Percentiles rank a stretch among this genome's conserved stretches.
Conservation (phyloP, 768 basidiomycete genomes). For the Cystofilobasidium capitatum region DNA sequence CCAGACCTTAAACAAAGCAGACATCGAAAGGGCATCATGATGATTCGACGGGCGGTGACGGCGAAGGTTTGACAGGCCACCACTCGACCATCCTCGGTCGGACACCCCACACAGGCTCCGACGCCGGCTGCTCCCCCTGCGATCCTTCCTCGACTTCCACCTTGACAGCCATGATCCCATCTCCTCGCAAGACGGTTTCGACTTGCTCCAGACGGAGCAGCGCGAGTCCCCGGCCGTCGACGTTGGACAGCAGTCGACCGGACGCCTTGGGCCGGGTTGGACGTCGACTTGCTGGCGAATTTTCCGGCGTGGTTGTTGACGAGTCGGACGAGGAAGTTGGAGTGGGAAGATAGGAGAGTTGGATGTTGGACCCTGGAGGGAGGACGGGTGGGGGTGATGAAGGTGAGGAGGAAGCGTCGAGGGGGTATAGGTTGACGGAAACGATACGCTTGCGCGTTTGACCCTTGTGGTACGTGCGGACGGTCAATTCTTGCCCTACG, state of each 20-base stretch:
- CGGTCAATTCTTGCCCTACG: constrained; percentile 93
- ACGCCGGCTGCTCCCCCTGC: neutral
- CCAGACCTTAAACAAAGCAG: too few species aligned
- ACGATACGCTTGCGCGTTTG: constrained; percentile 79
- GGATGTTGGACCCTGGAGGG: constrained; percentile 27
- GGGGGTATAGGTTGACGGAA: constrained; percentile 56
- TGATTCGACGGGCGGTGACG: too few species aligned
- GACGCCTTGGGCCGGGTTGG: constrained; percentile 14
- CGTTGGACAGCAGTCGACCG: constrained; percentile 27
- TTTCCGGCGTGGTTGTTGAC: too few species aligned
- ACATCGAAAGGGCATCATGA: too few species aligned
- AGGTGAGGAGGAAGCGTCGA: constrained; percentile 29
- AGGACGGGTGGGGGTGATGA: constrained; percentile 23
- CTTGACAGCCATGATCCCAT: constrained; percentile 16
- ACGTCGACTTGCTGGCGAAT: too few species aligned
- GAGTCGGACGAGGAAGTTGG: constrained; percentile 22
- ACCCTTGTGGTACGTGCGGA: constrained; percentile 91
- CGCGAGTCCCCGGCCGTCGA: constrained; percentile 57
- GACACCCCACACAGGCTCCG: neutral
- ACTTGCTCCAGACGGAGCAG: constrained; percentile 71
- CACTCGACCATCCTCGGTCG: constrained; percentile 9
- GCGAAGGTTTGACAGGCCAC: too few species aligned
- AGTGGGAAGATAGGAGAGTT: constrained; percentile 9
- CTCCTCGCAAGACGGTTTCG: constrained; percentile 40
- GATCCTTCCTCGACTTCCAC: neutral